Conservation (phyloP, 179 eudicot species). For the Patellifolia procumbens region DNA sequence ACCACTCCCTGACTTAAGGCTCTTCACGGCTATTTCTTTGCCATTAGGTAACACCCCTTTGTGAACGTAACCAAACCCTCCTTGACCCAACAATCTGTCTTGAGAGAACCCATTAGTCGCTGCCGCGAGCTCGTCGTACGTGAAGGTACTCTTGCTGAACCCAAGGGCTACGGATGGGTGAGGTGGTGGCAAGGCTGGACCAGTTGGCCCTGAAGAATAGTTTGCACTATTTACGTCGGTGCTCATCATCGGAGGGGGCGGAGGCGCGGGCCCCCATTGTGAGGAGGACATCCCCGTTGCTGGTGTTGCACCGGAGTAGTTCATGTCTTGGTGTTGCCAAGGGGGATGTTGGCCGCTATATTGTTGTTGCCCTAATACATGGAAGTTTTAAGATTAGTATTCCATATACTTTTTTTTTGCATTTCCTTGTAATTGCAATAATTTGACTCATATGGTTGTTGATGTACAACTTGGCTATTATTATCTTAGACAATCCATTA, state of each 20-base stretch:
- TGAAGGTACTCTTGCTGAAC: conserved; percentile 48
- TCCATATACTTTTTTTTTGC: too few relatives aligned
- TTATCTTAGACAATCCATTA: too few relatives aligned
- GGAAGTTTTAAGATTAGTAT: too few relatives aligned
- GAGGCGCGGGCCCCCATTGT: conserved; percentile 35
- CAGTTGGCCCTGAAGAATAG: conserved; percentile 35
- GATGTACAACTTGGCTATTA: too few relatives aligned
- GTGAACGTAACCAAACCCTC: conserved; percentile 70
- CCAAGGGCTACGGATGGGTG: conserved; percentile 51
- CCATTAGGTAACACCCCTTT: conserved; percentile 66
- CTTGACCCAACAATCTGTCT: conserved; percentile 53
- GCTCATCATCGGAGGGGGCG: conserved; percentile 53
- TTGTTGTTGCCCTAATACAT: conserved; percentile 17
- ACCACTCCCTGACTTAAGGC: conserved; percentile 59
- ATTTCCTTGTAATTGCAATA: too few relatives aligned
- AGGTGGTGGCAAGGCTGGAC: conserved; percentile 42
- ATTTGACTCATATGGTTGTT: too few relatives aligned
- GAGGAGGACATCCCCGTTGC: conserved; percentile 33
- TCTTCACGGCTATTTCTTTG: conserved; percentile 61
- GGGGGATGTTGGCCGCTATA: conserved; percentile 31
- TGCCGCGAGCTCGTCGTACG: conserved; percentile 52
- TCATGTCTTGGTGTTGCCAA: conserved; percentile 27
- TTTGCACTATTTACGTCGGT: conserved; percentile 36
- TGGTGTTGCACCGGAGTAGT: too few relatives aligned
- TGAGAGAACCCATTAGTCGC: conserved; percentile 55